Base-by-base conservation (phyloP, 768 basidiomycete genomes). In the Macrocybe gigantea region DNA sequence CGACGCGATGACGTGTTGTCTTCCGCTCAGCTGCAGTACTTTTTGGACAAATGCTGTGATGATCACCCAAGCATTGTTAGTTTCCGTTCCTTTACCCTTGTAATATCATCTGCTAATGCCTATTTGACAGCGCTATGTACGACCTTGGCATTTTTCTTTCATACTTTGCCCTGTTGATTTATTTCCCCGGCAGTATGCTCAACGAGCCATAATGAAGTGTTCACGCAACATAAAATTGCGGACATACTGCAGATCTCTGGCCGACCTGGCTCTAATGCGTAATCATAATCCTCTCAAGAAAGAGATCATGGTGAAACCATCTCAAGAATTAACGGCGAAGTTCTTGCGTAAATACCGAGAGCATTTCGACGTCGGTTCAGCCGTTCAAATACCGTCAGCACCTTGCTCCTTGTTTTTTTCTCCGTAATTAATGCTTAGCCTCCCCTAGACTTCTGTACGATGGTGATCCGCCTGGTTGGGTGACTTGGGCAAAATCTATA, bases 211-310 rank as follows among this genome's bases (percentile, higher is more conserved):
- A 9, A 86, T 89, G 73, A 92, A 92, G 61, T 74, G 79, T 30
- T 70, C 85, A 6, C 80, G 86, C 46, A 81, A 82, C 61, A 73
- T 93, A 66, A 93, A 93, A 65, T 58, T 94, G n/a, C 78, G 90
- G 38, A 86, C 90, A 1, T 77, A 81, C 42, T 81, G 80, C 50
- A 64, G 60, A 1, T 69, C 71, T 9, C 72, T 79, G 32, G 67
- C 71, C 34, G 82, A 84, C 50, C 66, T 93, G 12, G 77, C 79
- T 7, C 63, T 87, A 5, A 78, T 77, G 53, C 73, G 73, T 37
- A 78, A 77, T 47, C 71, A 72, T 49, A 91, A 93, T 57, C 88
- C 88, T 1, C 71, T 92, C 36, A 78, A 79, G 53, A 67, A 66
- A 47, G 64, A 61, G 6, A 64, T 88, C 36, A 60, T 69, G 3